Evolutionary conservation across 148 eudicot genomes (phyloP).

Genomic region (Nyssa sinensis): DNA sequence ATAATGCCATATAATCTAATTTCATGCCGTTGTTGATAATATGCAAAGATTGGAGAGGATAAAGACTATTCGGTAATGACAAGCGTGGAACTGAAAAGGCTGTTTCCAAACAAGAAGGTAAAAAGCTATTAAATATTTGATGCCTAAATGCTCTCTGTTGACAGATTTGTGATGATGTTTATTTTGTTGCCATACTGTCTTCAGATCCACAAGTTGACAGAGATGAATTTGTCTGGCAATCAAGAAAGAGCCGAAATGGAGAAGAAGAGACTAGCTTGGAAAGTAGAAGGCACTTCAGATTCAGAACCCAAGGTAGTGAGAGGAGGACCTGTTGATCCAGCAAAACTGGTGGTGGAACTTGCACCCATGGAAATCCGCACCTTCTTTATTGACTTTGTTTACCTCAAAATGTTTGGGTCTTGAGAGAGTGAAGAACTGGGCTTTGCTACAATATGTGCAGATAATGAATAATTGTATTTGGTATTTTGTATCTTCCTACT

Average conservation of each 20-base stretch:
- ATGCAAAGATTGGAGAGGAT: slow-evolving; percentile 73
- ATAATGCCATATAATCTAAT: not conserved
- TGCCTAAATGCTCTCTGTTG: slow-evolving; percentile 1
- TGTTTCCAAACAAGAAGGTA: slow-evolving; percentile 83
- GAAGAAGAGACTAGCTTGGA: slow-evolving; percentile 75
- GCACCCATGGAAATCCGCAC: slow-evolving; percentile 96
- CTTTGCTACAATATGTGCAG: not conserved
- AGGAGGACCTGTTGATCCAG: slow-evolving; percentile 71
- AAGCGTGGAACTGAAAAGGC: slow-evolving; percentile 69
- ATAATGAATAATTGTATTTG: no score
- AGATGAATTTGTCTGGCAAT: slow-evolving; percentile 87
- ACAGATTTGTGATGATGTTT: not conserved
- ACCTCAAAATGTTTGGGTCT: slow-evolving; percentile 38
- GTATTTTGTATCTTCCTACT: not conserved
- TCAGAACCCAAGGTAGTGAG: slow-evolving; percentile 38
- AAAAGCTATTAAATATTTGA: not conserved
- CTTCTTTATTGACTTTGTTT: slow-evolving; percentile 55
- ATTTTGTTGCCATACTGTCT: not conserved
- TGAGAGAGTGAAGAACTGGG: slow-evolving; percentile 10
- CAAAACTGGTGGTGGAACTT: slow-evolving; percentile 62
- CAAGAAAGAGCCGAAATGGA: slow-evolving; percentile 86
- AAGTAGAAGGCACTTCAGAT: slow-evolving; percentile 50
- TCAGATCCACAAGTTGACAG: slow-evolving; percentile 73
- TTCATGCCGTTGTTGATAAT: slow-evolving; percentile 7
- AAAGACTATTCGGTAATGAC: slow-evolving; percentile 63